phyloP scores from a whole-genome alignment of 1,139 yeast species.

The Spencermartinsiella ligniputridi region DNA sequence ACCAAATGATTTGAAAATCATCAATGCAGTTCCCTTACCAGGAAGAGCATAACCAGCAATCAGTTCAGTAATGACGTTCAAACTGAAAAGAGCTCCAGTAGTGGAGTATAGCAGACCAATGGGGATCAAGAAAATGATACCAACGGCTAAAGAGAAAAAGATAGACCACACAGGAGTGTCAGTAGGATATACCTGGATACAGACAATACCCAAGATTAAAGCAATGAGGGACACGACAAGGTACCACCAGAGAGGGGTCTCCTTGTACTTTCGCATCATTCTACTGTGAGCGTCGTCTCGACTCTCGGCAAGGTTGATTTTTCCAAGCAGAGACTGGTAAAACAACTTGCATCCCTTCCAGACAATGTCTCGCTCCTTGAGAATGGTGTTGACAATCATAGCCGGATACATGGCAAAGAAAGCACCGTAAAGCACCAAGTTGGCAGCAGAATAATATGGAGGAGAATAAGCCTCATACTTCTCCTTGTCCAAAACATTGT shows the following conservation, averaged over 20 bases:
- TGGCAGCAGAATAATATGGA: conserved; percentile 43
- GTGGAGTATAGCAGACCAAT: conserved; percentile 43
- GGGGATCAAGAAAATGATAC: conserved; percentile 51
- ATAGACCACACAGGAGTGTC: conserved; percentile 49
- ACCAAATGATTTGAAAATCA: conserved; percentile 53
- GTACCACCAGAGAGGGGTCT: conserved; percentile 60
- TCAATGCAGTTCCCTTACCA: conserved; percentile 57
- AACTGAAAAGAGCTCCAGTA: conserved; percentile 49
- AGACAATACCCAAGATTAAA: conserved; percentile 45
- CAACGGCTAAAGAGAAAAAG: conserved; percentile 51
- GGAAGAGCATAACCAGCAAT: conserved; percentile 61
- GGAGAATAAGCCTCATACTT: conserved; percentile 40
- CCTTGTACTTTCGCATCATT: conserved; percentile 51
- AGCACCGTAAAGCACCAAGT: conserved; percentile 36
- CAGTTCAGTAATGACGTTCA: conserved; percentile 53
- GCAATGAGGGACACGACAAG: conserved; percentile 42
- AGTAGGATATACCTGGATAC: conserved; percentile 41
- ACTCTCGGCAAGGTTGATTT: conserved; percentile 6
- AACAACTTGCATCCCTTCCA: conserved; percentile 3
- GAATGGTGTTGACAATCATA: conserved; percentile 2
- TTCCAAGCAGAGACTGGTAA: conserved; percentile 23
- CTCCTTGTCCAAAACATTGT: conserved; percentile 32
- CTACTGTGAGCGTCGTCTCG: conserved; percentile 44
- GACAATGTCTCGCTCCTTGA: conserved; percentile 10
- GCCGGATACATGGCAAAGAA: conserved; percentile 31